Percentiles rank a stretch among this genome's conserved stretches.
Conservation (phyloP, 1,139 yeast species). For the Lodderomyces elongisporus region DNA sequence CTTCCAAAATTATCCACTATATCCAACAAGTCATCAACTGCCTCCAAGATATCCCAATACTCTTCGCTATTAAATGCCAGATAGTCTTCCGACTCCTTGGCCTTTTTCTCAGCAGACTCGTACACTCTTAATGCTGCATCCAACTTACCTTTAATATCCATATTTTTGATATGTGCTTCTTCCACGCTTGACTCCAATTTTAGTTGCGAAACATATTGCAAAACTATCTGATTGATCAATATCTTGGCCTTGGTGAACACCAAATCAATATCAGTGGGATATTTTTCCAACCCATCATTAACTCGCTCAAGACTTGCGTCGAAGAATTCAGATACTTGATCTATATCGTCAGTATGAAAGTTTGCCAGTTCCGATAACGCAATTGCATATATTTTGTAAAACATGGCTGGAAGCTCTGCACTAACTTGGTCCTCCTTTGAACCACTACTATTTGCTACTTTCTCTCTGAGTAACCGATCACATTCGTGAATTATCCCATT, state of each 20-base stretch:
- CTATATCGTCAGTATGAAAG: slow-evolving; percentile 39
- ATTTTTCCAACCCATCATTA: slow-evolving; percentile 51
- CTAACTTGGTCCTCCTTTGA: slow-evolving; percentile 2
- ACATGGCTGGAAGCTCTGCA: slow-evolving; percentile 46
- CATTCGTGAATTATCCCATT: slow-evolving; percentile 92
- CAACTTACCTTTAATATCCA: slow-evolving; percentile 32
- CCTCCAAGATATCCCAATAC: slow-evolving; percentile 47
- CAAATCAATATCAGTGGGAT: slow-evolving; percentile 42
- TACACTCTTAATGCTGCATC: slow-evolving; percentile 40
- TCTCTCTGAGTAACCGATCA: slow-evolving; percentile 62
- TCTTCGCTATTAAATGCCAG: slow-evolving; percentile 29
- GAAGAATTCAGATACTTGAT: slow-evolving; percentile 50
- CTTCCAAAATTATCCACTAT: slow-evolving; percentile 62
- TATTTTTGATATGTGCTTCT: slow-evolving; percentile 16
- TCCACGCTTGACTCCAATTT: slow-evolving; percentile 24
- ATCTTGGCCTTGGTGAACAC: slow-evolving; percentile 54
- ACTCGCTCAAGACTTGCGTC: slow-evolving; percentile 70
- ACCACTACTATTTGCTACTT: slow-evolving; percentile 22
- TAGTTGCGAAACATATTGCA: slow-evolving; percentile 51
- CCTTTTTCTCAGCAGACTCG: slow-evolving; percentile 39
- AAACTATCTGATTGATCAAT: slow-evolving; percentile 51
- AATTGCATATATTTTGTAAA: slow-evolving; percentile 69
- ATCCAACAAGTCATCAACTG: slow-evolving; percentile 61
- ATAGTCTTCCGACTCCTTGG: slow-evolving; percentile 23
- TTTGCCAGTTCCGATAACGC: slow-evolving; percentile 67